phyloP scores from a whole-genome alignment of 352 stramenopile genomes.

The Saprolegnia diclina region DNA sequence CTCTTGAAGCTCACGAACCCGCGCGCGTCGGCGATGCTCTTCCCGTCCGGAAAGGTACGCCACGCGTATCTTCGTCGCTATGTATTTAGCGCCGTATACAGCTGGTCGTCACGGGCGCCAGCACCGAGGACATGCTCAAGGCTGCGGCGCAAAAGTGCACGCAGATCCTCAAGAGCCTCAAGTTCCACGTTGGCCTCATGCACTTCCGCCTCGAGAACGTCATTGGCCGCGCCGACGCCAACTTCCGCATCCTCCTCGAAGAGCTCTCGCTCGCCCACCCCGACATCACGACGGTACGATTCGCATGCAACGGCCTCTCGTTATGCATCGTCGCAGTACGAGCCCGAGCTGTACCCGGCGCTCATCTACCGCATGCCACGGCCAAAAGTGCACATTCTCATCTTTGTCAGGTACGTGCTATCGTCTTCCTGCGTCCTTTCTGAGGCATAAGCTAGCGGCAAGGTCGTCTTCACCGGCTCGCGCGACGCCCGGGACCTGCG shows the following conservation, averaged over 20 bases:
- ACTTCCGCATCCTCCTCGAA: slow-evolving; percentile 76
- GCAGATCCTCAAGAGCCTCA: slow-evolving; percentile 82
- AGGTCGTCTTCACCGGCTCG: slow-evolving; percentile 95
- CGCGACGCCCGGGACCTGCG: slow-evolving; percentile 80
- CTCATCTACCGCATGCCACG: slow-evolving; percentile 97
- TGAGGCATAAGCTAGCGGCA: too few relatives aligned
- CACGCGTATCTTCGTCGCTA: too few relatives aligned
- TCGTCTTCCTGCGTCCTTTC: not conserved
- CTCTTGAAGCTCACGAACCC: slow-evolving; percentile 70
- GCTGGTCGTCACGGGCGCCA: slow-evolving; percentile 68
- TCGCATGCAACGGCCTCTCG: not conserved
- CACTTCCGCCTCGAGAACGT: slow-evolving; percentile 87
- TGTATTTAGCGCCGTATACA: not conserved
- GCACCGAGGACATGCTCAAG: slow-evolving; percentile 71
- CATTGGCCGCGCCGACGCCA: slow-evolving; percentile 58
- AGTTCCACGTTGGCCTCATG: slow-evolving; percentile 80
- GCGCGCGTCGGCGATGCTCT: slow-evolving; percentile 77
- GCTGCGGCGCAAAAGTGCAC: slow-evolving; percentile 69
- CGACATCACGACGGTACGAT: slow-evolving; percentile 59
- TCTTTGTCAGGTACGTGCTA: slow-evolving; percentile 88
- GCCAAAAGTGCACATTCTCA: slow-evolving; percentile 96
- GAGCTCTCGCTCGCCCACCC: slow-evolving; percentile 71
- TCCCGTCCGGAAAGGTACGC: slow-evolving; percentile 60
- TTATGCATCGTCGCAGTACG: slow-evolving; percentile 68
- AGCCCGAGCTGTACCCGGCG: slow-evolving; percentile 98